Base-by-base conservation (phyloP, 2,329 filamentous ascomycete species). In the Sporothrix curviconia region DNA sequence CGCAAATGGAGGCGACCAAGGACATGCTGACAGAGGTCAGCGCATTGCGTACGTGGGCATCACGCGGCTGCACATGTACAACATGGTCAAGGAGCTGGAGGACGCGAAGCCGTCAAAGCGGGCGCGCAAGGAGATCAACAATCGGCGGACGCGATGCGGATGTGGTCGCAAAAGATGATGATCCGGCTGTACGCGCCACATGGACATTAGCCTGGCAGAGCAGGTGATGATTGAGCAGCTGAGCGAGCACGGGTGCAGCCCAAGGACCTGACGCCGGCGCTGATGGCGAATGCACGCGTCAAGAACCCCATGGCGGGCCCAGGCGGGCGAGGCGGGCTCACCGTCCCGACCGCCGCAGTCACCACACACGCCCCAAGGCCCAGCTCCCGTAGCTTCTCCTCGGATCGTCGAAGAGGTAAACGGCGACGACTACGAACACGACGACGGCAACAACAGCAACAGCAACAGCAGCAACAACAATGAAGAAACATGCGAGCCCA, bases 151-250 rank as follows among this genome's bases (percentile, higher is more conserved):
- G 82, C 85, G 36, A 86, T 89, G 75, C 87, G 87, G 71, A 96
- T 96, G 88, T 99, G 92, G 92, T 85, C 89, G 57, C 94, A 99
- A 70, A 95, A 95, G 75, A 95, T 96, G 81, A 99, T 99, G 92
- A 84, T 96, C 60, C 84, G 92, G 24, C 71, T 99, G 12, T 99
- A 97, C 70, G 77, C 84, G 12, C n/a, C 94, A 99, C 72, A 99
- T 99, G 94, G 94, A 99, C 60, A 95, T 99, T 66, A 91, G 86
- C 67, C 78, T 86, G 22, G 86, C 83, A 14, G 94, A 99, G 72
- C 94, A 99, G 75, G 78, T 99, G 70, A 99, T 99, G 94, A 96
- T 99, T 64, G 94, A 99, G 74, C 94, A 99, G 71, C 78, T 99
- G 59, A 87, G 89, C 12, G 89, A 94, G 58, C 94, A 99, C 72